Evolutionary conservation across 768 basidiomycete genomes (phyloP), one percentile per base, ranked within the genome.

Genomic region (Leccinum pellstonianum): DNA sequence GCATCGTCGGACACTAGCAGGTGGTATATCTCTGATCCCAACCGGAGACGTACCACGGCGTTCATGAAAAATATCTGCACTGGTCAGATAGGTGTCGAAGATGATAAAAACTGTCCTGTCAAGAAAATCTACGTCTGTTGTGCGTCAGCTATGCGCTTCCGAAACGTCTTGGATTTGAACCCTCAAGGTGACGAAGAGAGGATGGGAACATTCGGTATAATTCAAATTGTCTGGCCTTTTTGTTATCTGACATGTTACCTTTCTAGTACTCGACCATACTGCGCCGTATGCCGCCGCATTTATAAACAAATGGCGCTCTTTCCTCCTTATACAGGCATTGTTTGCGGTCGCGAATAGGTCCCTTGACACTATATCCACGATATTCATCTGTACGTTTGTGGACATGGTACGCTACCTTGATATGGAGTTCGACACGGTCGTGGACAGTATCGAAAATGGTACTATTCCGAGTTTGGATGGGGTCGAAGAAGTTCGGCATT

Each of bases 21-120:
- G 5, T 17, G 38, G 7, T 7, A 38, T 17, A 1, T 29, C 1
- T 21, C 33, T 9, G 48, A 52, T 25, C 31, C 53, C 35, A 47
- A 48, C 23, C 51, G 46, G 15, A 59, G 27, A 31, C 59, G 57
- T 8, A 62, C 66, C 2, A 57, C 5, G 4, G 55, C 53, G 21
- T 25, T 12, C 5, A 1, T 58, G 3, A 61, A 31, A 15, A 58
- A 37, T 46, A 41, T 67, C 3, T 14, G 21, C 0, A 25, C 5
- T 25, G 29, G 50, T 9, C 46, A 11, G 15, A 29, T 56, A 0
- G 33, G 46, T 14, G 35, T 49, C 25, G 11, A 33, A 17, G 51
- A 52, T 52, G 31, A 38, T 8, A 1, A 38, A 38, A 38, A 17
- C 17, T 38, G 38, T 17, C 17, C 14, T 38, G 38, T 38, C 38